Base-by-base conservation (phyloP, 306 rosid genomes). In the Ceratonia siliqua region DNA sequence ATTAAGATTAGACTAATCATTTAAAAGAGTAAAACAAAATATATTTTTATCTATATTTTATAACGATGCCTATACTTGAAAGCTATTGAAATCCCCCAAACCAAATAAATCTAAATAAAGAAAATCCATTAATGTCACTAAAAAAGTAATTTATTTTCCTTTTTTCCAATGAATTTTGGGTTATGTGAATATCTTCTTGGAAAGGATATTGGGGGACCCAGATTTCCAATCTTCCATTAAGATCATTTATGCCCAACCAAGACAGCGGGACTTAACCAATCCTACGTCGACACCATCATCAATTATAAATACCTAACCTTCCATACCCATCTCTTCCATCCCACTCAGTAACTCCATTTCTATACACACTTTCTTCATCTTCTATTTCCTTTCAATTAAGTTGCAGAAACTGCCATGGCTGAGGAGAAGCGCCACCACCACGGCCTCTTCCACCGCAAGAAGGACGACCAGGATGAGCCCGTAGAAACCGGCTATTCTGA, bases 351-450 rank as follows among this genome's bases (percentile, higher is more conserved):
- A 39, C 21, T 45, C 38, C 27, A 41, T 28, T 53, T 78, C 64
- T 33, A 46, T 30, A 15, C 38, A 2, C 63, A 77, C 5, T 42
- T 21, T 21, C 48, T 53, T 22, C 15, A 17, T 0, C 27, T 11
- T 14, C 54, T 24, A 35, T 38, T 1, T 48, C 59, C 13, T 24
- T 7, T 14, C 14, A 41, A 2, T 42, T 43, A 4, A 57, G 0
- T 36, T n/a, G 8, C 57, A 32, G 3, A 62, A 27, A 36, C 18
- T 55, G 57, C 56, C 62, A 91, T 91, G 97, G 63, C 94, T 48
- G 94, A 91, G 63, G 94, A 87, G 77, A 72, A 56, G 75, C 87
- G 76, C 56, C 89, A 83, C 78, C 83, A 30, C 70, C 83, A 55
- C 53, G 81, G 68, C 66, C 75, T 38, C 68, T 79, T 84, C 83